phyloP scores from a whole-genome alignment of 2,329 filamentous ascomycete genomes.

The Neurospora crassa region DNA sequence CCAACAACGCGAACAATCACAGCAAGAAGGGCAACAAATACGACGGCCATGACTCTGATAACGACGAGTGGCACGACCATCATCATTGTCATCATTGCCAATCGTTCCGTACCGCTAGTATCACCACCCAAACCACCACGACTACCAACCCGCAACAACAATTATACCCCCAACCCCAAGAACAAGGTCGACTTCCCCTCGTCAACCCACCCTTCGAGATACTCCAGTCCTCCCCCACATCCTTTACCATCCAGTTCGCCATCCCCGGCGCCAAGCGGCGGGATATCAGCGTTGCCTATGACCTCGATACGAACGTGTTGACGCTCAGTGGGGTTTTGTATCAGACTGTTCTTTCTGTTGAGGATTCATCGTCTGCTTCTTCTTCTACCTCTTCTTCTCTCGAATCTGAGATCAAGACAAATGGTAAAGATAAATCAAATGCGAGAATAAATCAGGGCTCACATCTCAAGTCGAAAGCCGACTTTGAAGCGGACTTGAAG shows the following conservation, averaged over 20 bases:
- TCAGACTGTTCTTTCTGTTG: neutral
- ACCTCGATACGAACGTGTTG: constrained; percentile 56
- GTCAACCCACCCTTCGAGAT: constrained; percentile 64
- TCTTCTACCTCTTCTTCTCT: neutral
- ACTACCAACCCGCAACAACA: neutral
- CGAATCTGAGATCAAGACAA: neutral
- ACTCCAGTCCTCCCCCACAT: constrained; percentile 48
- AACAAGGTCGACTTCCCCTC: constrained; percentile 21
- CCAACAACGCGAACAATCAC: neutral
- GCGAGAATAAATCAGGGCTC: too few species aligned
- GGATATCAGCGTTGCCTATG: constrained; percentile 67
- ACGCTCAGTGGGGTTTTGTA: constrained; percentile 64
- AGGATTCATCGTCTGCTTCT: neutral
- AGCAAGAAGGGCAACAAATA: constrained; percentile 7
- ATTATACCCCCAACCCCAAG: constrained; percentile 2
- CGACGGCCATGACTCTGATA: neutral
- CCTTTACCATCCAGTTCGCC: constrained; percentile 60
- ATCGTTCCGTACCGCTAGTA: constrained; percentile 26
- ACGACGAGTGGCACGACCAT: neutral
- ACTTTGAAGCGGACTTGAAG: neutral
- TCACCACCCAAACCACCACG: constrained; percentile 28
- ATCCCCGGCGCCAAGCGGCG: constrained; percentile 73
- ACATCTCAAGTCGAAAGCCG: neutral
- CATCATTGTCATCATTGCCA: neutral
- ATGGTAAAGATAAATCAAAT: neutral